Evolutionary conservation across 768 basidiomycete species (phyloP).

Genomic region (Coprinellus micaceus): DNA sequence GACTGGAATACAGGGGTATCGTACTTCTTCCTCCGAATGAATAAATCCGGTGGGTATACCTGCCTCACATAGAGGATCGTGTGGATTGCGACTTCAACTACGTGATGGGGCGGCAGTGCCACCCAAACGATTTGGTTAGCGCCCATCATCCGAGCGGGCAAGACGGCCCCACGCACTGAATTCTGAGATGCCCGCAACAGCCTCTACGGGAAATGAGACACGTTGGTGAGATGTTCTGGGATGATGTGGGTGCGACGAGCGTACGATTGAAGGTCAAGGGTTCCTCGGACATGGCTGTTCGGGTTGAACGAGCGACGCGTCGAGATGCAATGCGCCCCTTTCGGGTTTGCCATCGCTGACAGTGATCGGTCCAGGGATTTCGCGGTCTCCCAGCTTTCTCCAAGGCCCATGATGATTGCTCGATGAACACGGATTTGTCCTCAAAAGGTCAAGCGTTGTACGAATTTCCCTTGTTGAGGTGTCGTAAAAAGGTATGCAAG

Average conservation of each 20-base stretch:
- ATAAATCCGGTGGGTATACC: conserved; percentile 86
- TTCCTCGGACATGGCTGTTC: conserved; percentile 3
- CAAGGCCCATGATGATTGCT: too few species aligned
- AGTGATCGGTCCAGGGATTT: too few species aligned
- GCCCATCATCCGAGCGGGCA: not conserved
- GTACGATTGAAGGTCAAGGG: conserved; percentile 29
- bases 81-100: conserved; percentile 94
- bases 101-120: not conserved
- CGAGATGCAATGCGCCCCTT: too few species aligned
- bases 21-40: conserved; percentile 85
- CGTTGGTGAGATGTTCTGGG: not conserved
- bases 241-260: not conserved
- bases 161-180: conserved; percentile 50
- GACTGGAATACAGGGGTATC: conserved; percentile 90
- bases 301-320: too few species aligned
- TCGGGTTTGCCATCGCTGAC: too few species aligned
- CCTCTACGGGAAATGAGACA: conserved; percentile 38
- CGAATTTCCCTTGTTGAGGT: too few species aligned
- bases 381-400: too few species aligned
- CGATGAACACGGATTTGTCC: too few species aligned
- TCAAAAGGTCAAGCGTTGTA: too few species aligned
- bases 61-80: conserved; percentile 88
- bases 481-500: too few species aligned
- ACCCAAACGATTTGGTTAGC: not conserved
- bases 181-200: conserved; percentile 60